Conservation (phyloP, 1,284 basidiomycete species). For the Afroboletus lepidellus region DNA sequence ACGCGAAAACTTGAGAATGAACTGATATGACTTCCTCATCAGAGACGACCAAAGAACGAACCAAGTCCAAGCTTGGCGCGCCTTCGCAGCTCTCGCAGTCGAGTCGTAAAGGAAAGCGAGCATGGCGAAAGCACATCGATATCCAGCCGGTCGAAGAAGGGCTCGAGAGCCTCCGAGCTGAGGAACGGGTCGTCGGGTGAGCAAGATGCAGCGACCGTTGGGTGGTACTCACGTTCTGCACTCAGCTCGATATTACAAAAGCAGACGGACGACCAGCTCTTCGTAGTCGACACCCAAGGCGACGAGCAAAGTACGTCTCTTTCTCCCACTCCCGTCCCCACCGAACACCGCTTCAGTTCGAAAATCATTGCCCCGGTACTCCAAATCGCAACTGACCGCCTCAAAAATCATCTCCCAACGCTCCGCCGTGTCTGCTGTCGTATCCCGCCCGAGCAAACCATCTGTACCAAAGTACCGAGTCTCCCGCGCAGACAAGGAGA, state of each 20-base stretch:
- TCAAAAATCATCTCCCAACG: slow-evolving; percentile 82
- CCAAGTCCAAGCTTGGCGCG: slow-evolving; percentile 22
- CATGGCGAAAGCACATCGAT: slow-evolving; percentile 93
- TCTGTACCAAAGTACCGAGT: slow-evolving; percentile 33
- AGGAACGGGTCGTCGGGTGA: slow-evolving; percentile 79
- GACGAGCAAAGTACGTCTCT: slow-evolving; percentile 70
- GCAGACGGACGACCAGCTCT: slow-evolving; percentile 70
- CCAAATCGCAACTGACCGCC: slow-evolving; percentile 61
- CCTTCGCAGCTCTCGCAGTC: slow-evolving; percentile 48
- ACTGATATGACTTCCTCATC: slow-evolving; percentile 11
- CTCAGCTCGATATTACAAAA: slow-evolving; percentile 58
- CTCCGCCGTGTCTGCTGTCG: slow-evolving; percentile 82
- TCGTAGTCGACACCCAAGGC: slow-evolving; percentile 76
- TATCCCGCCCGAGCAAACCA: slow-evolving; percentile 47
- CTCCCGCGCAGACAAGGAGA: slow-evolving; percentile 68
- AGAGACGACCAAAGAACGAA: slow-evolving; percentile 2
- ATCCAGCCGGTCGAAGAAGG: slow-evolving; percentile 72
- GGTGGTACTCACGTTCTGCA: too few species aligned
- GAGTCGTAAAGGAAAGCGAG: slow-evolving; percentile 85
- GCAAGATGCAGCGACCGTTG: slow-evolving; percentile 18
- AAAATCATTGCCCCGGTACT: slow-evolving; percentile 53
- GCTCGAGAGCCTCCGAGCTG: slow-evolving; percentile 70
- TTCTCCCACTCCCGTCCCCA: background rate
- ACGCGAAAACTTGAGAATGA: background rate
- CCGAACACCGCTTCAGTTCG: slow-evolving; percentile 46